phyloP scores from a whole-genome alignment of 768 basidiomycete species.

The Boletus tylopilopsis region DNA sequence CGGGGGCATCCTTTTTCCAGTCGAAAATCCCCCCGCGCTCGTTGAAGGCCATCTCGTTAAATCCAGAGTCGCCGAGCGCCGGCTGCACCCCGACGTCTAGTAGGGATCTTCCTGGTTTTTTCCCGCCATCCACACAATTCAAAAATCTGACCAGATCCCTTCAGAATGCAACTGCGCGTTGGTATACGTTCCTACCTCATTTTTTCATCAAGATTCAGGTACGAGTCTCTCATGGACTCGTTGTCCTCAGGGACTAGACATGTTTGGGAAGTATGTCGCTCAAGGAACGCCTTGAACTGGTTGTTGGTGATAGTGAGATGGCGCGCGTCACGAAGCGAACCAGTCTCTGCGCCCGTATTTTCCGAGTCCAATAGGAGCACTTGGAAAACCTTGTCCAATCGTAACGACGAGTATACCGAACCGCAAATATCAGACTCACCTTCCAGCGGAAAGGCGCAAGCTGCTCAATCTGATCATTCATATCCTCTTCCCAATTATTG shows the following conservation, averaged over 20 bases:
- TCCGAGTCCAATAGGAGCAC: slow-evolving; percentile 35
- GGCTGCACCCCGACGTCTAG: not conserved
- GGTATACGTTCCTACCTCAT: not conserved
- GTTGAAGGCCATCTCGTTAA: not conserved
- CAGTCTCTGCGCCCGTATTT: slow-evolving; percentile 31
- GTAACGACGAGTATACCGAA: too few species aligned
- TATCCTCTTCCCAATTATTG: slow-evolving; percentile 39
- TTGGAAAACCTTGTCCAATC: slow-evolving; percentile 31
- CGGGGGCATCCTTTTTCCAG: not conserved
- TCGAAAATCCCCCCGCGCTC: slow-evolving; percentile 4
- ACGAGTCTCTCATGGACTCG: slow-evolving; percentile 3
- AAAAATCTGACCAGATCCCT: not conserved
- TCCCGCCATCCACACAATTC: not conserved
- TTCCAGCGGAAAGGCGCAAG: slow-evolving; percentile 39
- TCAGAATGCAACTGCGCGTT: not conserved
- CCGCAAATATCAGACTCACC: slow-evolving; percentile 13
- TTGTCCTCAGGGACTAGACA: slow-evolving; percentile 3
- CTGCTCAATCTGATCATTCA: slow-evolving; percentile 35
- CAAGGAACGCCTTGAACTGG: not conserved
- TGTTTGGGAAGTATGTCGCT: not conserved
- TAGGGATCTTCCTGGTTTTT: slow-evolving; percentile 2
- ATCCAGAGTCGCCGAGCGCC: not conserved
- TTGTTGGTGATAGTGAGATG: slow-evolving; percentile 26
- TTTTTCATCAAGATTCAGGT: not conserved
- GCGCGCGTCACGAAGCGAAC: slow-evolving; percentile 33